Evolutionary conservation across 2,329 filamentous ascomycete species (phyloP), one percentile per base, ranked within the genome.

Genomic region (Pochonia chlamydosporia): DNA sequence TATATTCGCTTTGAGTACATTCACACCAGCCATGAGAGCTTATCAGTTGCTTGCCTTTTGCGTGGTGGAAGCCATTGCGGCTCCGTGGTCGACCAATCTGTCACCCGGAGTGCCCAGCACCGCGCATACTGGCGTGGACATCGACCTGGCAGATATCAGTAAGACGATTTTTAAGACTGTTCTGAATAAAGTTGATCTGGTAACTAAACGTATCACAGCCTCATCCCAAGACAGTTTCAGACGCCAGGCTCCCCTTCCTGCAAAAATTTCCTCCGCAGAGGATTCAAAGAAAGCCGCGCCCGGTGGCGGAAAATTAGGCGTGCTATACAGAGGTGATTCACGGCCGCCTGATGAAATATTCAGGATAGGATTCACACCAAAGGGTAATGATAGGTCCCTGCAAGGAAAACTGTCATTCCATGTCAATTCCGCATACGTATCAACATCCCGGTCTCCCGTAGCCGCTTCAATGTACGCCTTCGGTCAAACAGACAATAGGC

Each of bases 311-410:
- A 7, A 14, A 16, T 10, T 9, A 3, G 50, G 50, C 3, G 10
- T 48, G 46, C 47, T 52, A 21, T 52, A 35, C 25, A 48, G 50
- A 23, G 48, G 50, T 16, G 50, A 52, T 30, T 47, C 46, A 4
- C 50, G 50, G 3, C 43, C 48, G 1, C 43, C 44, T 1, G 21
- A 21, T 10, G 35, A 48, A 11, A 35, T 52, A 4, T 52, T 52
- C 14, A 14, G n/a, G 5, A 18, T 11, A 2, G 50, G 50, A 1
- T 52, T 52, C 16, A 10, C 3, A 3, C 48, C 50, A 2, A 35
- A 36, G 16, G 50, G 50, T 7, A 35, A 9, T 3, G 26, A 52
- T 35, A 46, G 28, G 31, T 36, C 39, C 28, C 39, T 52, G 8
- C 9, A n/a, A 3, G 20, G 24, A 5, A 48, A 52, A 24, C 33